Percentiles rank a stretch among this genome's conserved stretches.
phyloP scores from a whole-genome alignment of 2,329 filamentous ascomycete genomes.

The Cordyceps farinosa region DNA sequence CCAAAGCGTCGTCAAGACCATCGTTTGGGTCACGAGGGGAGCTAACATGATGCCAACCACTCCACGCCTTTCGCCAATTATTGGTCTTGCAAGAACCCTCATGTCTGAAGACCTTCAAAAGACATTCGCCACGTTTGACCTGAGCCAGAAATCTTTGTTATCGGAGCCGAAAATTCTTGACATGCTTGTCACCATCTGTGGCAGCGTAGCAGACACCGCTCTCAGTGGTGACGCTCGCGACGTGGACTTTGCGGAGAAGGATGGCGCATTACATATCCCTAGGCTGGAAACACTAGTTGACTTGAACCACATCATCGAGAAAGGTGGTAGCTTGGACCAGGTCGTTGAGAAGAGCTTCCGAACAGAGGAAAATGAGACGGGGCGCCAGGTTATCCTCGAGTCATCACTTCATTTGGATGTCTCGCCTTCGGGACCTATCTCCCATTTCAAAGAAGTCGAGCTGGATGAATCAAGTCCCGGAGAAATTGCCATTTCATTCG shows the following conservation, averaged over 20 bases:
- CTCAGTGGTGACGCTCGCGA: constrained; percentile 28
- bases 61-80: constrained; percentile 38
- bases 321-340: constrained; percentile 18
- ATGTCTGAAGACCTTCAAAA: constrained; percentile 47
- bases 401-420: background rate
- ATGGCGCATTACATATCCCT: constrained; percentile 40
- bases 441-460: background rate
- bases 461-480: constrained; percentile 24
- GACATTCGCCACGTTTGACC: constrained; percentile 42
- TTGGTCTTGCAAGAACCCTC: constrained; percentile 46
- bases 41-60: constrained; percentile 35
- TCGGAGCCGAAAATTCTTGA: constrained; percentile 17
- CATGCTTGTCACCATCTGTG: constrained; percentile 27
- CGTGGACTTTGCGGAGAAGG: constrained; percentile 41
- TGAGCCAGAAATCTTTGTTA: constrained; percentile 27
- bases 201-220: constrained; percentile 23
- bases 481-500: constrained; percentile 41
- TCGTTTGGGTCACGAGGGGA: constrained; percentile 48
- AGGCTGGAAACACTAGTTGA: constrained; percentile 38
- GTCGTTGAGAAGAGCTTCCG: constrained; percentile 24
- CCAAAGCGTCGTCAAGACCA: constrained; percentile 32
- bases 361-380: background rate
- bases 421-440: background rate
- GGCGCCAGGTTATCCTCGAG: background rate
- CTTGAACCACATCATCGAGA: constrained; percentile 46